phyloP scores from a whole-genome alignment of 495 filamentous ascomycete species.

The Ramalina intermedia region DNA sequence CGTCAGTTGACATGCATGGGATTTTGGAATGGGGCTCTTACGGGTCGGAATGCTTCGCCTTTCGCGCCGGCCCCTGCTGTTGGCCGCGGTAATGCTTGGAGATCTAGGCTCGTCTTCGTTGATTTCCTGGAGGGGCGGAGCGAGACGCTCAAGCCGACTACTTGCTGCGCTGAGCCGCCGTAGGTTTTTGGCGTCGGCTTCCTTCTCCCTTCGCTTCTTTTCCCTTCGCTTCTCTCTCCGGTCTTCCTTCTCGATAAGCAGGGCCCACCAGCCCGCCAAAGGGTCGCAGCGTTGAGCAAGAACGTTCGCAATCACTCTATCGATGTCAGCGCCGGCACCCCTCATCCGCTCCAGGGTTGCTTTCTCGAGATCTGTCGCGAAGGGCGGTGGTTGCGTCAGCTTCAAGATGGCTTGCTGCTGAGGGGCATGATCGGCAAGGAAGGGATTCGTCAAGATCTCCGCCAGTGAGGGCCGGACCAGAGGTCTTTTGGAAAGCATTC shows the following conservation, averaged over 20 bases:
- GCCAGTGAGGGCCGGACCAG: constrained; percentile 66
- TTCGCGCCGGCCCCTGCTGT: constrained; percentile 36
- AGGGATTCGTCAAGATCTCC: constrained; percentile 82
- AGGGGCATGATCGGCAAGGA: constrained; percentile 74
- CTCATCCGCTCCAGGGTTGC: constrained; percentile 87
- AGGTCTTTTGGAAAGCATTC: constrained; percentile 76
- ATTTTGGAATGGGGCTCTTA: constrained; percentile 6
- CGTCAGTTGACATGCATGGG: constrained; percentile 1
- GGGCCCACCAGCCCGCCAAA: constrained; percentile 90
- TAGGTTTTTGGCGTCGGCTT: constrained; percentile 64
- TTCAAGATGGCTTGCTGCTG: constrained; percentile 86
- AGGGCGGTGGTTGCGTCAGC: constrained; percentile 66
- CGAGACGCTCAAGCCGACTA: constrained; percentile 65
- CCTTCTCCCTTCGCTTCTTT: constrained; percentile 69
- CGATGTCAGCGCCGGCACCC: constrained; percentile 86
- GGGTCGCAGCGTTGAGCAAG: constrained; percentile 77
- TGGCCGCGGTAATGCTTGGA: constrained; percentile 16
- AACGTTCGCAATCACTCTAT: constrained; percentile 87
- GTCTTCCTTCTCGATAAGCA: constrained; percentile 91
- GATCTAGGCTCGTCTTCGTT: constrained; percentile 49
- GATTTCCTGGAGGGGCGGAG: constrained; percentile 56
- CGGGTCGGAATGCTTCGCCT: constrained; percentile 38
- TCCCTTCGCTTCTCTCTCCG: constrained; percentile 75
- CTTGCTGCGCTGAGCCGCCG: constrained; percentile 76
- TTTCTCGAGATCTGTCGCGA: constrained; percentile 79